Percentiles rank a stretch among this genome's conserved stretches.
Evolutionary conservation across 257 asterid genomes (phyloP).

Genomic region (Verbascum thapsus): DNA sequence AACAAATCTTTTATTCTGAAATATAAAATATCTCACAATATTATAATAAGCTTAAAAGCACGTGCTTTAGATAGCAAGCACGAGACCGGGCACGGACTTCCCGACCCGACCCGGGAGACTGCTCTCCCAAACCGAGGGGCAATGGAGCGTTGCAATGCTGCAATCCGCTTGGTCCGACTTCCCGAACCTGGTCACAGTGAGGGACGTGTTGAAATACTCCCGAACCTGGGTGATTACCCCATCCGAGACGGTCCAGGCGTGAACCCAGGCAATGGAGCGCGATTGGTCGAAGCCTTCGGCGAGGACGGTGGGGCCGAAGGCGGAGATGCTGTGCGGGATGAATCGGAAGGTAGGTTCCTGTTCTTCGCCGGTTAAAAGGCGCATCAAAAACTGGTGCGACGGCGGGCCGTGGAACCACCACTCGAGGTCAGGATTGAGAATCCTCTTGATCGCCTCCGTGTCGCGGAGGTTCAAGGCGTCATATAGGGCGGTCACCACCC

Average conservation of each 20-base stretch:
- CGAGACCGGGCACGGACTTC: constrained; percentile 71
- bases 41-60: not conserved
- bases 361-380: constrained; percentile 55
- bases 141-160: constrained; percentile 38
- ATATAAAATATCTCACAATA: not conserved
- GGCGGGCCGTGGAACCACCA: constrained; percentile 96
- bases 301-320: constrained; percentile 59
- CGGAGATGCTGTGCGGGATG: constrained; percentile 48
- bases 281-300: constrained; percentile 59
- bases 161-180: constrained; percentile 31
- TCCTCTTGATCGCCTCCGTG: constrained; percentile 55
- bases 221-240: constrained; percentile 73
- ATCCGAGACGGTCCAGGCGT: constrained; percentile 79
- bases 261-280: constrained; percentile 64
- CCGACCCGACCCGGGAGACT: constrained; percentile 69
- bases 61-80: constrained; percentile 40
- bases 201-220: constrained; percentile 76
- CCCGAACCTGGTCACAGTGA: constrained; percentile 58
- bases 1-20: constrained; percentile 2
- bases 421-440: constrained; percentile 73
- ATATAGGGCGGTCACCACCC: constrained; percentile 85
- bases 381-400: constrained; percentile 70
- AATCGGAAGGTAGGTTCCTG: constrained; percentile 40
- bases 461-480: constrained; percentile 70
- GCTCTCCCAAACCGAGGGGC: constrained; percentile 78